These are phyloP conservation scores for Candida ovalis DNA, from an alignment of 805 yeast species.

Conservation along the genomic window DNA sequence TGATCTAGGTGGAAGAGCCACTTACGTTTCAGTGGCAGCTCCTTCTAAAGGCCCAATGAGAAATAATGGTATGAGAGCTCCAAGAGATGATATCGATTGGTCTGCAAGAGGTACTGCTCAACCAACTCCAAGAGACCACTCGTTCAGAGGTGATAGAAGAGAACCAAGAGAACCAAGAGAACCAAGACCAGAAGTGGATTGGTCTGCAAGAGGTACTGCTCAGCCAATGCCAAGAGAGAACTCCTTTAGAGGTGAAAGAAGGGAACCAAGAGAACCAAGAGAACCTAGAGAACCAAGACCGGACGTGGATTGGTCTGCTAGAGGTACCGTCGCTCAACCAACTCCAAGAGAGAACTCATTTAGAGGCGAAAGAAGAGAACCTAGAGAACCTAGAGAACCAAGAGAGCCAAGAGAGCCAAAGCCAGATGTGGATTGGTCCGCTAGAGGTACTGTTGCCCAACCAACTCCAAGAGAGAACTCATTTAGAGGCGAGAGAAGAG, in stretches of 20 bases:
- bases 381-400: constrained; percentile 30
- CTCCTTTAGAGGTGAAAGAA: constrained; percentile 26
- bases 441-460: constrained; percentile 22
- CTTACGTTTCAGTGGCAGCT: constrained; percentile 56
- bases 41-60: constrained; percentile 39
- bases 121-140: constrained; percentile 25
- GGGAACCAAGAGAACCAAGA: constrained; percentile 30
- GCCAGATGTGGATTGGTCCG: constrained; percentile 49
- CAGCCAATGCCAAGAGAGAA: constrained; percentile 13
- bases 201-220: constrained; percentile 35
- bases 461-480: constrained; percentile 20
- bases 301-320: constrained; percentile 45
- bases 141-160: constrained; percentile 21
- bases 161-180: constrained; percentile 34
- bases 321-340: constrained; percentile 24
- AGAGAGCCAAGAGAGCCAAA: constrained; percentile 42
- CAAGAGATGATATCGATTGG: constrained; percentile 54
- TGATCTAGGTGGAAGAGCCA: constrained; percentile 45
- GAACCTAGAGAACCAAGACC: constrained; percentile 46
- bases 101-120: constrained; percentile 17
- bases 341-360: constrained; percentile 26
- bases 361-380: constrained; percentile 18
- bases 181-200: constrained; percentile 51
- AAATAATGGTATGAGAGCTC: constrained; percentile 24
- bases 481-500: constrained; percentile 24